phyloP scores from a whole-genome alignment of 345 rosid genomes.

The Angophora floribunda region DNA sequence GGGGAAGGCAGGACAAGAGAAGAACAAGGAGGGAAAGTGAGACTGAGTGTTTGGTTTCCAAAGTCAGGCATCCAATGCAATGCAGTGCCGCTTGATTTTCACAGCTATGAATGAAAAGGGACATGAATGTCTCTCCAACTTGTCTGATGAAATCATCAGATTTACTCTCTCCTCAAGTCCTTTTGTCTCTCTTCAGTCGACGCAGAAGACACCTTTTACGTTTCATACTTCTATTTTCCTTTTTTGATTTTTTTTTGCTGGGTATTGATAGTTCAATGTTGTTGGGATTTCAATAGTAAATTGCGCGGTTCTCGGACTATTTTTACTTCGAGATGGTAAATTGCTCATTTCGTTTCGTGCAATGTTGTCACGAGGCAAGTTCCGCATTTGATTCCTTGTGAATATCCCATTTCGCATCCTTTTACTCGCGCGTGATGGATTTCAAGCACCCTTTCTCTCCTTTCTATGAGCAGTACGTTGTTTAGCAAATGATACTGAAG shows the following conservation, averaged over 20 bases:
- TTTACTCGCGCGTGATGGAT: neutral
- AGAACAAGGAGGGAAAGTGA: neutral
- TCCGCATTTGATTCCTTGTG: neutral
- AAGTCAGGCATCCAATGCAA: conserved; percentile 26
- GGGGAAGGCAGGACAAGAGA: neutral
- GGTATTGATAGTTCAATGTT: neutral
- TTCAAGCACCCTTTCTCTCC: neutral
- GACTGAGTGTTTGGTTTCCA: neutral
- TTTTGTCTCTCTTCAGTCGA: neutral
- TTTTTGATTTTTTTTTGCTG: neutral
- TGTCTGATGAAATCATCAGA: neutral
- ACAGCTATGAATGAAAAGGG: neutral
- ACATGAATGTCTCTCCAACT: neutral
- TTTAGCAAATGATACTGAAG: neutral
- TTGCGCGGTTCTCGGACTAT: neutral
- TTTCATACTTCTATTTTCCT: neutral
- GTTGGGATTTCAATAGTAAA: neutral
- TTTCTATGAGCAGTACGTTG: neutral
- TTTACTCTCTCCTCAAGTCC: neutral
- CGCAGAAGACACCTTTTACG: neutral
- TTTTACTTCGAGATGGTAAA: neutral
- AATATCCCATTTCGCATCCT: neutral
- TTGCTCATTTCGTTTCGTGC: neutral
- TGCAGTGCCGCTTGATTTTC: neutral
- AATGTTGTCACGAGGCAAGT: neutral